Evolutionary conservation across 192 early-diverging fungal species (phyloP).

Genomic region (Mortierella hygrophila): DNA sequence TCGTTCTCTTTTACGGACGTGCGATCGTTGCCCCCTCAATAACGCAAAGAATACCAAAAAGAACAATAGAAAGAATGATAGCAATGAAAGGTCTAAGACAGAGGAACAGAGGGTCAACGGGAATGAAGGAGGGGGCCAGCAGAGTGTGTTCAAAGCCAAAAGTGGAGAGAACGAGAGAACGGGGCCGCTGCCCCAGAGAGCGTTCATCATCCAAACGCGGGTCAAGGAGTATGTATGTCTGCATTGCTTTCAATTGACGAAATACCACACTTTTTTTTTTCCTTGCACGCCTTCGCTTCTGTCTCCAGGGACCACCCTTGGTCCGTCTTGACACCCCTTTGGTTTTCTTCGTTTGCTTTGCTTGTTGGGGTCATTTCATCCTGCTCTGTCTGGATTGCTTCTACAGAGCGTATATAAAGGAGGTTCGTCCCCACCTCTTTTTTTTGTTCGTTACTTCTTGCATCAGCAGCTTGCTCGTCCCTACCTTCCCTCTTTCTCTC

Average conservation of each 20-base stretch:
- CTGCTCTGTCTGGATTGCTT: background rate
- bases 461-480: conserved; percentile 1
- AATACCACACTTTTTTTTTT: background rate
- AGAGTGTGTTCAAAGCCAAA: background rate
- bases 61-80: background rate
- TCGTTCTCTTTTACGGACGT: background rate
- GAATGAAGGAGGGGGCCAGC: background rate
- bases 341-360: background rate
- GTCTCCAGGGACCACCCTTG: background rate
- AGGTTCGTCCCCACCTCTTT: background rate
- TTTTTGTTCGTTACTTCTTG: background rate
- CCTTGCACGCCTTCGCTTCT: background rate
- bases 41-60: background rate
- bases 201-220: background rate
- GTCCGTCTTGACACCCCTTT: background rate
- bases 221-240: background rate
- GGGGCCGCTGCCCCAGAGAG: background rate
- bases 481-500: background rate
- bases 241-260: background rate
- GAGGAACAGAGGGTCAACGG: background rate
- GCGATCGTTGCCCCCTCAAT: background rate
- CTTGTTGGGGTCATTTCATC: background rate
- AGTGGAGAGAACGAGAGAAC: conserved; percentile 7
- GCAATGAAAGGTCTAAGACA: background rate
- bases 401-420: background rate